phyloP scores from a whole-genome alignment of 108 stramenopile species.

The Halocafeteria seosinensis region DNA sequence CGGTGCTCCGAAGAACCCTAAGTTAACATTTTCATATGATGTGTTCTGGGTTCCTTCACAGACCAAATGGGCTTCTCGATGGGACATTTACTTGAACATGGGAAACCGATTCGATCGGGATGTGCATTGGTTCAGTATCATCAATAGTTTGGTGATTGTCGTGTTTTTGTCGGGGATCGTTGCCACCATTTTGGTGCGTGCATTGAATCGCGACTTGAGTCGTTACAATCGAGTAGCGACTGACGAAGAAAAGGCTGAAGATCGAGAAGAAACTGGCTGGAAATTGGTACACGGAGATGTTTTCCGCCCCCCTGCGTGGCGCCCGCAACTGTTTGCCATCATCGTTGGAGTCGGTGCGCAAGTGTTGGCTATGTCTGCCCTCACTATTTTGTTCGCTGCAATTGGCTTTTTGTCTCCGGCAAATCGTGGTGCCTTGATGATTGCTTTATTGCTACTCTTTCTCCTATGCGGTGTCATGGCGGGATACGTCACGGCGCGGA shows the following conservation, averaged over 20 bases:
- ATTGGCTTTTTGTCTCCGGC: conserved; percentile 80
- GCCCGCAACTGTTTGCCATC: conserved; percentile 86
- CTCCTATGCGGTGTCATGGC: conserved; percentile 59
- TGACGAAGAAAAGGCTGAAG: conserved; percentile 67
- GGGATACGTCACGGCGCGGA: conserved; percentile 62
- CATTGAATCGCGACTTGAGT: conserved; percentile 76
- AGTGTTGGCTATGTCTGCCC: conserved; percentile 41
- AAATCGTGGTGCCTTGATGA: conserved; percentile 75
- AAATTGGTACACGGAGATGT: conserved; percentile 98
- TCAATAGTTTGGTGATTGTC: conserved; percentile 79
- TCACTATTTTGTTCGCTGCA: conserved; percentile 60
- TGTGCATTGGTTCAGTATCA: conserved; percentile 91
- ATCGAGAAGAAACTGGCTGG: conserved; percentile 76
- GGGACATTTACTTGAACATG: conserved; percentile 87
- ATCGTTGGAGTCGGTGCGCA: conserved; percentile 80
- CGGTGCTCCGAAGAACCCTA: conserved; percentile 35
- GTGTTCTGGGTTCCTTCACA: conserved; percentile 70
- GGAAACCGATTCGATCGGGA: conserved; percentile 72
- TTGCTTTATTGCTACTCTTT: conserved; percentile 63
- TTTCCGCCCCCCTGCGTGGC: conserved; percentile 79
- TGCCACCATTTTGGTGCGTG: conserved; percentile 76
- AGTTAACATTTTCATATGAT: conserved; percentile 93
- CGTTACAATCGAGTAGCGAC: conserved; percentile 73
- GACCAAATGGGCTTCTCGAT: conserved; percentile 80
- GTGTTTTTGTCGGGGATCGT: conserved; percentile 81